Base-by-base conservation (phyloP, 768 basidiomycete genomes). In the Lepiota venenata region DNA sequence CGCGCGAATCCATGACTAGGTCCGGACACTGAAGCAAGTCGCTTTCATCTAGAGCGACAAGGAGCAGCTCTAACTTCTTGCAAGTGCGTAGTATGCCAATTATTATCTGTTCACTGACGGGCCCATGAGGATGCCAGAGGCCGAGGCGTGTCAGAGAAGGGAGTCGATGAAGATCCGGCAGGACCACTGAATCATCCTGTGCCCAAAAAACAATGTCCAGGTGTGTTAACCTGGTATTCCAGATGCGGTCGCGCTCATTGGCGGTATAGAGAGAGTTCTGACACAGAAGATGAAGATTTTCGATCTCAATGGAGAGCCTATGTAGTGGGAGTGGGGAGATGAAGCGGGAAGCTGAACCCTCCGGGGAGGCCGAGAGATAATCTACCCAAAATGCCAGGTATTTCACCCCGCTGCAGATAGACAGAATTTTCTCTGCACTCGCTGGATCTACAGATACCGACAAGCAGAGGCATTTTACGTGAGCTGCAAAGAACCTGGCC, bases 381-480 rank as follows among this genome's bases (percentile, higher is more conserved):
- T 72, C 67, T 27, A 72, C 66, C 73, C 73, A 75, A 42, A 73
- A 69, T 6, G 71, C 73, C 20, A 77, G 64, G 42, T 67, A 67
- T 32, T 63, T 58, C 41, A 73, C 68, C 15, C 73, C 70, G 2
- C 64, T 71, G 60, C 76, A 77, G 16, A 65, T 63, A 14, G 58
- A 56, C 12, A 76, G 61, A 41, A 76, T 68, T n/a, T 53, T 60
- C 38, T 57, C 60, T 14, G 71, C 69, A 49, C 69, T 56, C n/a
- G 35, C 22, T 27, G 62, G 58, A n/a, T 52, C 48, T 36, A 73
- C 67, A 12, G 66, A 66, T 2, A 66, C 64, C 3, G 73, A 68
- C 52, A 77, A 54, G 56, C 74, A 76, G 6, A 77, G 65, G 44
- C 63, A 64, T 59, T 70, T 74, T 54, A 76, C 74, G 57, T 69